Conservation (phyloP, 2,329 filamentous ascomycete genomes). For the Graphiopsis chlorocephala region DNA sequence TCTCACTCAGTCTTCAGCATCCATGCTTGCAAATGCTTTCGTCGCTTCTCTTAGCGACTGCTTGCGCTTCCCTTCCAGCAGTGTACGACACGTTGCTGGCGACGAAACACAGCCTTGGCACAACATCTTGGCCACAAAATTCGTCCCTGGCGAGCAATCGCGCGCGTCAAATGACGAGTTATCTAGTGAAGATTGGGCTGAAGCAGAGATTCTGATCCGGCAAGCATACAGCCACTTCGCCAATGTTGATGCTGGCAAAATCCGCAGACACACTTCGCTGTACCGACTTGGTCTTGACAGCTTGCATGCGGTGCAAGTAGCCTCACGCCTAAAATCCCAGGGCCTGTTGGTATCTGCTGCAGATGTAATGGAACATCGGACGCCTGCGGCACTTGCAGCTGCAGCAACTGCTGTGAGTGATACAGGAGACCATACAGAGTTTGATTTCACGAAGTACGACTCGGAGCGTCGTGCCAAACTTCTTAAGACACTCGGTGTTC, state of each 20-base stretch:
- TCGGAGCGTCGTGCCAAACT: conserved; percentile 38
- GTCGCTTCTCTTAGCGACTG: conserved; percentile 26
- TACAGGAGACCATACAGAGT: conserved; percentile 21
- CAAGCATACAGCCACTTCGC: conserved; percentile 60
- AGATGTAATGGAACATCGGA: conserved; percentile 65
- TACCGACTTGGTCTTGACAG: conserved; percentile 89
- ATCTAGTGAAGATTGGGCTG: conserved; percentile 46
- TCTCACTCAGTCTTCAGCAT: conserved; percentile 49
- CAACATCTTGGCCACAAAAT: conserved; percentile 1
- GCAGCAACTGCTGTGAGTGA: neutral
- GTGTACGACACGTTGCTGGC: conserved; percentile 9
- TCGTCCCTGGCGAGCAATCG: neutral
- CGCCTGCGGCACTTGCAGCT: conserved; percentile 24
- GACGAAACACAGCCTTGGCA: neutral
- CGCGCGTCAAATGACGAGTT: neutral
- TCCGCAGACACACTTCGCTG: conserved; percentile 66
- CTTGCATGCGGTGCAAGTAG: conserved; percentile 79
- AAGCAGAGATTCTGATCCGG: conserved; percentile 54
- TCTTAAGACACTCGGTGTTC: conserved; percentile 19
- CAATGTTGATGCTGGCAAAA: conserved; percentile 46
- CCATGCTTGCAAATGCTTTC: conserved; percentile 30
- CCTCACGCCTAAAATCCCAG: conserved; percentile 60
- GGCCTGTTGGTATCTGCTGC: conserved; percentile 61
- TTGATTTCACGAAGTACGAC: conserved; percentile 55
- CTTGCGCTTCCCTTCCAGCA: conserved; percentile 30